Evolutionary conservation across 2,329 filamentous ascomycete genomes (phyloP).

Genomic region (Pseudogymnoascus sp.): DNA sequence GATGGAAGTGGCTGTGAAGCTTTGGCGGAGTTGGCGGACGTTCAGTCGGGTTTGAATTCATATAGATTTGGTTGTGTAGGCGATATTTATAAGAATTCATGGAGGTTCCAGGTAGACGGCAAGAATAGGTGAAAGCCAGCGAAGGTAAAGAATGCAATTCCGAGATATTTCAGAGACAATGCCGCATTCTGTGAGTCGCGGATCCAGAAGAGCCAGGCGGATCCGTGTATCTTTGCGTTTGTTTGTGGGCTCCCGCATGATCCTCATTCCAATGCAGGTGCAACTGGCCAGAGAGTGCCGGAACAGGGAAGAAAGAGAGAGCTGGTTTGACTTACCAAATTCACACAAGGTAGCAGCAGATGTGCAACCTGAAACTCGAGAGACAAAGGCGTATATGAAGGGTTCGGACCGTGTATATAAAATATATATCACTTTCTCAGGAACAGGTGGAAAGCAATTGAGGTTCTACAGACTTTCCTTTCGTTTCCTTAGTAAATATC

Average conservation of each 20-base stretch:
- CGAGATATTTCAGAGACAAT: background rate
- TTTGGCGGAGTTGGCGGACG: background rate
- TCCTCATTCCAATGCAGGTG: background rate
- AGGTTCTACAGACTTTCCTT: background rate
- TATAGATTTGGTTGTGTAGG: background rate
- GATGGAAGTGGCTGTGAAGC: background rate
- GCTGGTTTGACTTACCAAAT: background rate
- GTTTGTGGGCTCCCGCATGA: conserved; percentile 2
- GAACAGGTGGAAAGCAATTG: background rate
- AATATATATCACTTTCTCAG: background rate
- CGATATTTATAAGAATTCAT: background rate
- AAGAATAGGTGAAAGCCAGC: background rate
- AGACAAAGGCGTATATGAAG: background rate
- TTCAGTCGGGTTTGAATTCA: background rate
- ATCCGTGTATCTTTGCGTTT: background rate
- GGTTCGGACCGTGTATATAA: background rate
- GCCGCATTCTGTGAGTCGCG: background rate
- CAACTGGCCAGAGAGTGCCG: background rate
- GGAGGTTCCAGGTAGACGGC: background rate
- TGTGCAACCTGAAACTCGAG: background rate
- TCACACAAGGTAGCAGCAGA: conserved; percentile 1
- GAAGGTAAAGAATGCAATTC: background rate
- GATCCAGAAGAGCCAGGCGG: background rate
- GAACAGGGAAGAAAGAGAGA: background rate
- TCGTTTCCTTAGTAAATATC: background rate